Conservation (phyloP, 2,329 filamentous ascomycete genomes). For the Cladosporium cucumerinum region DNA sequence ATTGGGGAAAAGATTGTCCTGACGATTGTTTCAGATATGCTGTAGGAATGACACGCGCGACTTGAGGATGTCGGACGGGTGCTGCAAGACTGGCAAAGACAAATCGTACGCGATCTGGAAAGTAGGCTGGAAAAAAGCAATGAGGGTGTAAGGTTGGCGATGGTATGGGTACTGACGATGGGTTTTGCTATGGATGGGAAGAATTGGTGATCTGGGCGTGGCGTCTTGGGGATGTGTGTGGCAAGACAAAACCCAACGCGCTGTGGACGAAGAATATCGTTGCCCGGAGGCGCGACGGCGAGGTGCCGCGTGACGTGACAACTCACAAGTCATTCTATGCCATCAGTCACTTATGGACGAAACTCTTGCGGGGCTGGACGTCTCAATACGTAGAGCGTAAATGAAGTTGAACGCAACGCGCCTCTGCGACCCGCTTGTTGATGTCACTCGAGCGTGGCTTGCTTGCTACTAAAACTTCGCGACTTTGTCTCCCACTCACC, state of each 20-base stretch:
- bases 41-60: neutral
- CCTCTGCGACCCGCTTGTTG: neutral
- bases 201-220: too few relatives aligned
- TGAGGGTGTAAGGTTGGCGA: neutral
- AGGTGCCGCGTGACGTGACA: neutral
- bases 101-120: neutral
- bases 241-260: neutral
- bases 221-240: neutral
- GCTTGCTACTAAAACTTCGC: neutral
- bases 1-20: neutral
- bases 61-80: neutral
- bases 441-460: neutral
- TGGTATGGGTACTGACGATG: neutral
- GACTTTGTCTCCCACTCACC: neutral
- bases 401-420: neutral
- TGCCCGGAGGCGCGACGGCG: neutral
- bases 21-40: neutral
- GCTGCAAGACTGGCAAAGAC: neutral
- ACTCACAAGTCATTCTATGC: neutral
- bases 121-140: neutral
- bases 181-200: neutral
- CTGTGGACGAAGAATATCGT: neutral
- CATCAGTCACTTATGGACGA: neutral
- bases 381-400: neutral
- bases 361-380: neutral